Evolutionary conservation across 352 stramenopile species (phyloP), one percentile per base, ranked within the genome.

Genomic region (Phytophthora hibernalis): DNA sequence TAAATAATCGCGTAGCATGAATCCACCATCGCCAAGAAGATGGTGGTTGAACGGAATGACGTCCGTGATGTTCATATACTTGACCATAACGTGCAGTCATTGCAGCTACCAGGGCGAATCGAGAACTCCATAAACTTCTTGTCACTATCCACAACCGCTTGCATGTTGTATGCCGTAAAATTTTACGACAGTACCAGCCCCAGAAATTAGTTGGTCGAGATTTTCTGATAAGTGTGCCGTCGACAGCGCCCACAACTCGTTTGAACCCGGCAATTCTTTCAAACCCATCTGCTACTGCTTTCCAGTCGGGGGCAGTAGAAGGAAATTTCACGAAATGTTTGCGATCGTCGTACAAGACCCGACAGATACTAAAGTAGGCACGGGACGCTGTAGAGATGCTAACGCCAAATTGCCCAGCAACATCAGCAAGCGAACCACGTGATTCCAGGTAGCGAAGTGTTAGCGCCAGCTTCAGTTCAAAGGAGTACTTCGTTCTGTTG

Each of bases 81-180:
- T 1, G 30, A 33, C 49, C 49, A 55, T 2, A 55, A 9, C 2
- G 49, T 55, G 49, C 30, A 33, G 9, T 55, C 49, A 9, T 55
- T 55, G 49, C 30, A 15, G 31, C 30, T 55, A 2, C 31, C 49
- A 21, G 49, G 49, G 1, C 49, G 30, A 7, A 55, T 44, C 1
- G 18, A 26, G 13, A 55, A 55, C 18, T 55, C 49, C 49, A 55
- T 31, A 30, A 44, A 55, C 0, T 45, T 1, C 15, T 54, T 55
- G 2, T 55, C 45, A 20, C 31, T 55, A 11, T 55, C 49, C 0
- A 55, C 49, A 3, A 55, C 33, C 12, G 6, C n/a, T 45, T 55
- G 49, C 18, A 55, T 55, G 11, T 31, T 55, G 18, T 54, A 54
- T 7, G 48, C 48, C 2, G 48, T 40, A n/a, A 54, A 54, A 28